Evolutionary conservation across 345 rosid genomes (phyloP).

Genomic region (Murraya paniculata): DNA sequence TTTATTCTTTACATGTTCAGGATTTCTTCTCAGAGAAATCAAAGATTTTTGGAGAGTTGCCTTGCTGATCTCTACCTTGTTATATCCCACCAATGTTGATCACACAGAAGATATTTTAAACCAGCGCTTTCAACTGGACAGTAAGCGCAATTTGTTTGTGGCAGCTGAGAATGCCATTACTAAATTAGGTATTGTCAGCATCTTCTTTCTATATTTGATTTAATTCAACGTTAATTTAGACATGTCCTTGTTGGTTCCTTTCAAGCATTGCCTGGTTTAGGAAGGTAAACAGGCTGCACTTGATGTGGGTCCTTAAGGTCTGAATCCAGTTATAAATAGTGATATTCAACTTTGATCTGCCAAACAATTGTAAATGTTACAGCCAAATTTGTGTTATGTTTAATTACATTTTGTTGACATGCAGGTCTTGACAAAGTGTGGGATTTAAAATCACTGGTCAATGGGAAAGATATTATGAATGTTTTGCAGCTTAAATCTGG

Average conservation of each 20-base stretch:
- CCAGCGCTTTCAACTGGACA: conserved; percentile 43
- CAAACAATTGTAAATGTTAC: neutral
- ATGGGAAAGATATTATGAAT: conserved; percentile 65
- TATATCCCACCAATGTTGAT: conserved; percentile 40
- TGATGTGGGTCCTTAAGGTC: neutral
- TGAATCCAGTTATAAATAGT: neutral
- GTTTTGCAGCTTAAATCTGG: conserved; percentile 73
- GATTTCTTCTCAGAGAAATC: conserved; percentile 71
- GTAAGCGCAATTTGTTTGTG: conserved; percentile 47
- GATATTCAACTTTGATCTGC: neutral
- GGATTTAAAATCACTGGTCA: conserved; percentile 77
- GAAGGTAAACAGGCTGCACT: neutral
- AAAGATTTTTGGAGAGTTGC: conserved; percentile 87
- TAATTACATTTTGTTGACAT: conserved; percentile 4
- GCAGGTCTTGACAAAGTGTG: conserved; percentile 80
- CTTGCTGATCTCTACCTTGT: conserved; percentile 57
- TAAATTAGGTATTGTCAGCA: conserved; percentile 45
- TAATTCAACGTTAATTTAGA: neutral
- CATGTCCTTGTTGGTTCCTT: neutral
- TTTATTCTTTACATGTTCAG: conserved; percentile 31
- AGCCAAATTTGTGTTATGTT: neutral
- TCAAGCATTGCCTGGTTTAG: too few species aligned
- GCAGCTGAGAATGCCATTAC: conserved; percentile 49
- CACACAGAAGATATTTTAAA: conserved; percentile 29
- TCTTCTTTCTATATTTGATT: neutral